Evolutionary conservation across 495 filamentous ascomycete genomes (phyloP), one percentile per base, ranked within the genome.

Genomic region (Neurospora sp.): DNA sequence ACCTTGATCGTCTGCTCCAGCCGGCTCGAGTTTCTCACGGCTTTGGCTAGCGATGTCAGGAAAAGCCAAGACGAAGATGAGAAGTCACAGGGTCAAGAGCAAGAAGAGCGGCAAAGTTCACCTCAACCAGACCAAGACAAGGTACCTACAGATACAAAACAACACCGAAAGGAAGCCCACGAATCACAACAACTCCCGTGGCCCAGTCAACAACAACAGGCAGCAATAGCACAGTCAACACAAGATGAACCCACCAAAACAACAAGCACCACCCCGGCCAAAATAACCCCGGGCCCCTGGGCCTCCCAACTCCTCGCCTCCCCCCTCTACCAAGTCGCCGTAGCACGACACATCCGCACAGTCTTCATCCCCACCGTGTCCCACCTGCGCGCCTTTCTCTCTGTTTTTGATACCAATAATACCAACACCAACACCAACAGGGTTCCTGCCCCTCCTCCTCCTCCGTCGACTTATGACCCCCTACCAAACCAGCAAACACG

Each of bases 341-440:
- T 85, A 28, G 90, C 92, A n/a, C 87, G 87, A 71, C 87, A 87
- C 73, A 86, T 94, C 74, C 87, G 85, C 71, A 79, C 94, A 3
- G 83, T 89, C 42, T 97, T 94, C 82, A 86, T 89, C 74, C 89
- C 92, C 13, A 92, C 90, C 7, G 81, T 96, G 48, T 89, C 92
- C 39, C 89, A 91, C 82, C 87, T 97, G 7, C 90, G 92, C 71
- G 93, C 93, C 36, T 93, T 90, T 78, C 84, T 97, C 0, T 82
- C 91, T 39, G 84, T 88, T 59, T 90, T 84, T 78, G 79, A 76
- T 48, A 76, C 78, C 15, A 73, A 71, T 11, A 75, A 76, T 42
- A 81, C 77, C 48, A 75, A 76, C 9, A 73, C 71, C 15, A 75
- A 75, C 42, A 45, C 39, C 39, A 81, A 77, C 10, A 73, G 71